Conservation (phyloP, 257 asterid genomes). For the Ocimum tenuiflorum region DNA sequence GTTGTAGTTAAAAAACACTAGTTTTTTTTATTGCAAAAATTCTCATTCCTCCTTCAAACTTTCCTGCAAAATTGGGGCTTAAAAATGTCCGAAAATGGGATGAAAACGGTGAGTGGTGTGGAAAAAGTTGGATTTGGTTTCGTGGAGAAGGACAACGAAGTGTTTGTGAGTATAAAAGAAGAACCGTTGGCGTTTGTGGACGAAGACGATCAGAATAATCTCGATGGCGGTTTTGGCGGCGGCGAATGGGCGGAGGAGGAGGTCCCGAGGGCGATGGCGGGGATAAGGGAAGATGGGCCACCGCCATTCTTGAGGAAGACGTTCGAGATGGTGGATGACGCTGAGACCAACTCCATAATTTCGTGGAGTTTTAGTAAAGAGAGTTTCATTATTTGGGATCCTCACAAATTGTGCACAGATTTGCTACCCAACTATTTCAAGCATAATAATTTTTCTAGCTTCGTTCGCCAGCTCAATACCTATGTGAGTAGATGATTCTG, state of each 20-base stretch:
- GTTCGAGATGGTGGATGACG: conserved; percentile 81
- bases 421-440: conserved; percentile 78
- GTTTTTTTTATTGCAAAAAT: not conserved
- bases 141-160: conserved; percentile 8
- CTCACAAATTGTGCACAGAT: conserved; percentile 52
- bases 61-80: not conserved
- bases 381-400: conserved; percentile 83
- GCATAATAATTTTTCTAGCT: conserved; percentile 87
- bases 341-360: conserved; percentile 50
- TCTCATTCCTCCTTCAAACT: not conserved
- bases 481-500: conserved; percentile 38
- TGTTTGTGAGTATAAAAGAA: conserved; percentile 37
- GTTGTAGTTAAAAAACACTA: not conserved
- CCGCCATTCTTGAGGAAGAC: conserved; percentile 87
- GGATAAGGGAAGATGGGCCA: conserved; percentile 59
- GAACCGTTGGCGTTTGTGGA: conserved; percentile 42
- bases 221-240: conserved; percentile 11
- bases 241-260: conserved; percentile 16
- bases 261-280: conserved; percentile 42
- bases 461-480: conserved; percentile 84
- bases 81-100: conserved; percentile 8
- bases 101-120: not conserved
- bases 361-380: conserved; percentile 51
- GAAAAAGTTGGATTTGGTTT: not conserved
- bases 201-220: conserved; percentile 18